Conservation (phyloP, 129 eudicot species). For the Chrysanthemum seticuspe region DNA sequence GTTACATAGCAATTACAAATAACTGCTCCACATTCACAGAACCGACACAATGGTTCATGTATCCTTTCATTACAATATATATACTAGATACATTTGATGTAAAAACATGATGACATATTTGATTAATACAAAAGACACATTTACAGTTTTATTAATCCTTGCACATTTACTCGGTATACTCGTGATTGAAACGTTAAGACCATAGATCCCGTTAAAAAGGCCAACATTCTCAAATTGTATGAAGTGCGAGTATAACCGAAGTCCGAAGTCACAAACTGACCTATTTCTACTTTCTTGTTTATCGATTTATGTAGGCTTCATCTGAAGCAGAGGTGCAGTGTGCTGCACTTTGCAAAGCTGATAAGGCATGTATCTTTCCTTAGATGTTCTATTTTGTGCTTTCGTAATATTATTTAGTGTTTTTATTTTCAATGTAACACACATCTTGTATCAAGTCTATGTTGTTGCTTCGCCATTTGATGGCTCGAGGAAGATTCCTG, state of each 20-base stretch:
- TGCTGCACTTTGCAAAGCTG: slow-evolving; percentile 88
- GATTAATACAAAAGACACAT: no score
- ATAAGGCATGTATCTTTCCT: slow-evolving; percentile 43
- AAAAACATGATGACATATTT: no score
- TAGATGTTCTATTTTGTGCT: not conserved
- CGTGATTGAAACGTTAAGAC: no score
- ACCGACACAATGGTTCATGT: no score
- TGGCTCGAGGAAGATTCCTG: slow-evolving; percentile 80
- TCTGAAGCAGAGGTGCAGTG: slow-evolving; percentile 95
- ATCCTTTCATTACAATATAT: no score
- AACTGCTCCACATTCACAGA: no score
- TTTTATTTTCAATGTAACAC: not conserved
- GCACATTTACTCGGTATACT: no score
- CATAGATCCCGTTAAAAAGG: no score
- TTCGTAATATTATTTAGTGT: not conserved
- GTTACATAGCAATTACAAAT: no score
- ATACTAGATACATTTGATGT: no score
- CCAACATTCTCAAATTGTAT: not conserved
- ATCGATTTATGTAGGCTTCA: slow-evolving; percentile 56
- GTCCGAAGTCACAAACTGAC: slow-evolving; percentile 6
- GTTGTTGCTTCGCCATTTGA: slow-evolving; percentile 77
- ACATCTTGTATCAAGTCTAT: slow-evolving; percentile 51
- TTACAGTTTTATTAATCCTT: no score
- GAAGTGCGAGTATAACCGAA: not conserved
- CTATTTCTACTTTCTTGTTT: not conserved